Conservation (phyloP, 805 yeast genomes). For the Starmerella potacharoeniae region DNA sequence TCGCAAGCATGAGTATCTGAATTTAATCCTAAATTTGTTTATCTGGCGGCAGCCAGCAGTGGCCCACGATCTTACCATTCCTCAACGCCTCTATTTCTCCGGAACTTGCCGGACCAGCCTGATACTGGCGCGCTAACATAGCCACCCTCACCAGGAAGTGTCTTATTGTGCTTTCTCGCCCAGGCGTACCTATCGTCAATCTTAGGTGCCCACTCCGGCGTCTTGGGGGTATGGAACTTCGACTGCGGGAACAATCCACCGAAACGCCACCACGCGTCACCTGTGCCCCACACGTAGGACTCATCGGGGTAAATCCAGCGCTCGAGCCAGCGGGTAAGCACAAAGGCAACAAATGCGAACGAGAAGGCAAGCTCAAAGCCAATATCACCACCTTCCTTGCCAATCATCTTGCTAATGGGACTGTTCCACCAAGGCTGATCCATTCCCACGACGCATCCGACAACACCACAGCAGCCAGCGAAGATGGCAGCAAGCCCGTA, state of each 20-base stretch:
- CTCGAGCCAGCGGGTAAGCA: constrained; percentile 22
- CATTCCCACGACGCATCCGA: constrained; percentile 84
- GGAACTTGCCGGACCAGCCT: constrained; percentile 4
- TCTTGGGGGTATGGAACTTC: constrained; percentile 8
- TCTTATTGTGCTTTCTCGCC: constrained; percentile 15
- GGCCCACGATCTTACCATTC: constrained; percentile 1
- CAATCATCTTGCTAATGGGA: constrained; percentile 50
- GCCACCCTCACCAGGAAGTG: constrained; percentile 11
- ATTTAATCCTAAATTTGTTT: too few relatives aligned
- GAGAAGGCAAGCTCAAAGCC: constrained; percentile 69
- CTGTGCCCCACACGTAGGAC: constrained; percentile 19
- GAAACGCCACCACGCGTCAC: constrained; percentile 22
- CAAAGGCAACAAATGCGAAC: constrained; percentile 47
- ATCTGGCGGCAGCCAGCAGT: too few relatives aligned
- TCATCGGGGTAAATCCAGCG: constrained; percentile 21
- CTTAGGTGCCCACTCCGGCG: constrained; percentile 16
- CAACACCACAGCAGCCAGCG: constrained; percentile 73
- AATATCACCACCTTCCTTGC: constrained; percentile 65
- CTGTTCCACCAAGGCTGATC: constrained; percentile 76
- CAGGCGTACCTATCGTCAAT: constrained; percentile 17
- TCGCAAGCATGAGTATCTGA: too few relatives aligned
- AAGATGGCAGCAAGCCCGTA: constrained; percentile 66
- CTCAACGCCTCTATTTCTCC: constrained; percentile 13
- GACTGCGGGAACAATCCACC: constrained; percentile 6
- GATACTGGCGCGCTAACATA: not conserved